These are phyloP conservation scores for Herpetomonas tarakana DNA, from an alignment of 208 protist species.

Conservation along the genomic window DNA sequence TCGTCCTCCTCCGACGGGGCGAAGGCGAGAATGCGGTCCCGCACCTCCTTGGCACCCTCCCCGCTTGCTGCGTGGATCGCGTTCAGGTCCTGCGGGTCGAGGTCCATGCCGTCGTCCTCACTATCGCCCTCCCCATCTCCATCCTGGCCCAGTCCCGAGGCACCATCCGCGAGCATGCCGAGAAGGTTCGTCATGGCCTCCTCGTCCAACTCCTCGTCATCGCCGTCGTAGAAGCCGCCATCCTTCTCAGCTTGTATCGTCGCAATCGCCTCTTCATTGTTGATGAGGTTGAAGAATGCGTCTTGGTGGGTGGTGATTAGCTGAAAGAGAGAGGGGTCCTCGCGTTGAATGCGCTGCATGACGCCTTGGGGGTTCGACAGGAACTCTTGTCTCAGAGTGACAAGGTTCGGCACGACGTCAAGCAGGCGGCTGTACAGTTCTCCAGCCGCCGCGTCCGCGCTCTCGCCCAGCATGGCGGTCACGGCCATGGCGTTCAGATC, in stretches of 20 bases:
- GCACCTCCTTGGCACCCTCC: neutral
- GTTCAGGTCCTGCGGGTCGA: neutral
- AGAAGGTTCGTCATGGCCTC: slow-evolving; percentile 16
- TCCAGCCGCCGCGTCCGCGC: slow-evolving; percentile 18
- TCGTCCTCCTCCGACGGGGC: slow-evolving; percentile 74
- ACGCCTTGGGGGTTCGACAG: slow-evolving; percentile 58
- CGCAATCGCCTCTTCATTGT: slow-evolving; percentile 60
- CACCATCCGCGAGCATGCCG: neutral
- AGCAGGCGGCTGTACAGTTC: slow-evolving; percentile 56
- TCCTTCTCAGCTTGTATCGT: slow-evolving; percentile 29
- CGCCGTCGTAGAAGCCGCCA: slow-evolving; percentile 14
- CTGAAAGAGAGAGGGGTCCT: slow-evolving; percentile 73
- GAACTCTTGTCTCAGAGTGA: slow-evolving; percentile 78
- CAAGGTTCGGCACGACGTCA: slow-evolving; percentile 60
- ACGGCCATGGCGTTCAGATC: slow-evolving; percentile 16
- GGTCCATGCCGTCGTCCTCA: slow-evolving; percentile 15
- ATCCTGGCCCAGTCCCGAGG: slow-evolving; percentile 11
- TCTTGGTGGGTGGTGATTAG: slow-evolving; percentile 76
- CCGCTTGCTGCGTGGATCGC: neutral
- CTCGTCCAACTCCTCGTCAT: slow-evolving; percentile 22
- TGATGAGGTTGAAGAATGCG: slow-evolving; percentile 75
- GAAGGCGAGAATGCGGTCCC: slow-evolving; percentile 37
- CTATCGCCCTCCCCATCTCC: slow-evolving; percentile 9
- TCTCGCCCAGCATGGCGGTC: slow-evolving; percentile 7
- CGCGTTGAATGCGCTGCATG: slow-evolving; percentile 64